phyloP scores from a whole-genome alignment of 2,329 filamentous ascomycete species.

The Aspergillus spinulosporus region DNA sequence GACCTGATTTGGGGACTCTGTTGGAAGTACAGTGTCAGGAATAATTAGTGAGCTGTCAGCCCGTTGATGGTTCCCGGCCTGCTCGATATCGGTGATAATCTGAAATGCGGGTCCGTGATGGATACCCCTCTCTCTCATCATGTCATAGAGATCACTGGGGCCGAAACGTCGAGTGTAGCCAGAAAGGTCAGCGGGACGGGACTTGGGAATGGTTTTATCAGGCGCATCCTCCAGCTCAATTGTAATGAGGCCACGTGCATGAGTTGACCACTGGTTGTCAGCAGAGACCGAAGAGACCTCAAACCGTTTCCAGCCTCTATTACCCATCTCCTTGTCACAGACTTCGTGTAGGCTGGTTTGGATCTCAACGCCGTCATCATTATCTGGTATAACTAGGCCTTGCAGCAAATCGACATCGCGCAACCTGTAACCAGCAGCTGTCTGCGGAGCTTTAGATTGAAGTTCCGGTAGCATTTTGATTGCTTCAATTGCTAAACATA shows the following conservation, averaged over 20 bases:
- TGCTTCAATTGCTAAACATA: conserved; percentile 7
- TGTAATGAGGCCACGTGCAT: background rate
- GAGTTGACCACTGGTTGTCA: background rate
- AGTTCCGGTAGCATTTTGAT: background rate
- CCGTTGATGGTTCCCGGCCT: background rate
- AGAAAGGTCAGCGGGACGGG: background rate
- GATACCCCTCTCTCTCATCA: background rate
- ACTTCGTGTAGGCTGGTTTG: background rate
- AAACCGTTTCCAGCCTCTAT: background rate
- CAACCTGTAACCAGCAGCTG: background rate
- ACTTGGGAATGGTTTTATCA: background rate
- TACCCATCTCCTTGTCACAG: background rate
- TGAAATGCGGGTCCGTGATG: background rate
- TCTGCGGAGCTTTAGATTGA: background rate
- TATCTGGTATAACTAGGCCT: background rate
- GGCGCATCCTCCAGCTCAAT: background rate
- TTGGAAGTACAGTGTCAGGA: background rate
- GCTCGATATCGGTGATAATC: background rate
- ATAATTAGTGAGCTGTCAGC: background rate
- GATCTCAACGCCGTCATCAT: background rate
- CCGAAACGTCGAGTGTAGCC: background rate
- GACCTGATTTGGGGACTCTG: background rate
- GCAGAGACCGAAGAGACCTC: background rate
- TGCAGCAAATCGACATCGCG: background rate
- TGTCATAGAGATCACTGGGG: background rate